Evolutionary conservation across 192 early-diverging fungal species (phyloP), one percentile per base, ranked within the genome.

Genomic region (Paraglomus brasilianum): DNA sequence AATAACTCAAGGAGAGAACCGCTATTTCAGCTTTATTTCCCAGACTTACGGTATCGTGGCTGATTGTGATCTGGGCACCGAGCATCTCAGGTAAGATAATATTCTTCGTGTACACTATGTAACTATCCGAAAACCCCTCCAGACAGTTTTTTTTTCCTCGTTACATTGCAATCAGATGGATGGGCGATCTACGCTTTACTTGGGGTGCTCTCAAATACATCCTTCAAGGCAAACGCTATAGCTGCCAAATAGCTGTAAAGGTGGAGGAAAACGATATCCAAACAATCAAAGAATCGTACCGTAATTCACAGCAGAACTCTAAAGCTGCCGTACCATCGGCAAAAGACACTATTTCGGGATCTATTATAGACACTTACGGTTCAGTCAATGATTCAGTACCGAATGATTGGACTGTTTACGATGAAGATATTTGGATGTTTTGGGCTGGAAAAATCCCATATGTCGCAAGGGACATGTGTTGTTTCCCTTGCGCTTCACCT

Each of bases 41-140:
- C 81, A 84, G 49, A 84, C 74, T 24, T 86, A 80, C 73, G 85
- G 85, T 10, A 66, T 84, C 14, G 77, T 81, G 40, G 83, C 85
- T 1, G 81, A 86, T 59, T 82, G 80, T 7, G 85, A 86, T 65
- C 55, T 86, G 39, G 81, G 72, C 22, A 83, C 85, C 0, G 85
- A 86, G 55, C 63, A 82, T 57, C 47, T 86, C 65, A 70, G 82
- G 73, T 78, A 68, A 55, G 8, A 14, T 22, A 36, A n/a, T 24
- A 15, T 41, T 15, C 13, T 19, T 6, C 14, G 5, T 38, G 5
- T 9, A 39, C 7, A 48, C 17, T 15, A 43, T 51, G 14, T 40
- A n/a, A n/a, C n/a, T n/a, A n/a, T n/a, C n/a, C n/a, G n/a, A n/a
- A n/a, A n/a, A n/a, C n/a, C n/a, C n/a, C n/a, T n/a, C n/a, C n/a